Percentiles rank a stretch among this genome's conserved stretches.
phyloP scores from a whole-genome alignment of 768 basidiomycete genomes.

The Podaxis pistillaris region DNA sequence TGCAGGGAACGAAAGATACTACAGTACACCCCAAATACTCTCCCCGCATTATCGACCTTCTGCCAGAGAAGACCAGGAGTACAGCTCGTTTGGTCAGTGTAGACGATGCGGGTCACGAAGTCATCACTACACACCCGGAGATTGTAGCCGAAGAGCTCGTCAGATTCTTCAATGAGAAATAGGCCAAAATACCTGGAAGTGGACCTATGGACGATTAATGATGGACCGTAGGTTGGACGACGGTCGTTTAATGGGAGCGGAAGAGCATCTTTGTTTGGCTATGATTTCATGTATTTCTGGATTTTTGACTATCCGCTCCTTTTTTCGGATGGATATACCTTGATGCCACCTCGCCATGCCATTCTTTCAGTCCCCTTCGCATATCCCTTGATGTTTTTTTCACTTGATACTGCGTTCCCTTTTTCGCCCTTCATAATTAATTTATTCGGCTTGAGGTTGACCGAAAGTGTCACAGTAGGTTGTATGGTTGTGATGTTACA shows the following conservation, averaged over 20 bases:
- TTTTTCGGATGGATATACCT: neutral
- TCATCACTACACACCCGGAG: constrained; percentile 41
- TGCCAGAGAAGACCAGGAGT: constrained; percentile 35
- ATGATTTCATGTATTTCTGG: neutral
- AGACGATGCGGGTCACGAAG: constrained; percentile 53
- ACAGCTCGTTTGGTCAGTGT: constrained; percentile 44
- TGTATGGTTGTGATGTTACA: constrained; percentile 1
- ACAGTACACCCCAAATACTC: constrained; percentile 59
- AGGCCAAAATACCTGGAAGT: neutral
- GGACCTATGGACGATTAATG: neutral
- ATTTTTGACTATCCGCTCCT: neutral
- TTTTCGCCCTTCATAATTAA: neutral
- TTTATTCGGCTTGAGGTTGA: neutral
- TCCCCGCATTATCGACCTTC: constrained; percentile 39
- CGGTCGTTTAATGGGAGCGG: neutral
- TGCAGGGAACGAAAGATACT: constrained; percentile 56
- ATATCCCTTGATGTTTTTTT: neutral
- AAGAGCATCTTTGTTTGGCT: neutral
- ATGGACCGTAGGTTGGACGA: neutral
- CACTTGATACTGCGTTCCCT: neutral
- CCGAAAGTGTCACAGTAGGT: neutral
- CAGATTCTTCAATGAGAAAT: constrained; percentile 6
- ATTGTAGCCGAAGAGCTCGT: constrained; percentile 28
- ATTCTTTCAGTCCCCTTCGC: neutral
- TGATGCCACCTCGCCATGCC: neutral